Evolutionary conservation across 495 filamentous ascomycete species (phyloP).

Genomic region (Collariella sp.): DNA sequence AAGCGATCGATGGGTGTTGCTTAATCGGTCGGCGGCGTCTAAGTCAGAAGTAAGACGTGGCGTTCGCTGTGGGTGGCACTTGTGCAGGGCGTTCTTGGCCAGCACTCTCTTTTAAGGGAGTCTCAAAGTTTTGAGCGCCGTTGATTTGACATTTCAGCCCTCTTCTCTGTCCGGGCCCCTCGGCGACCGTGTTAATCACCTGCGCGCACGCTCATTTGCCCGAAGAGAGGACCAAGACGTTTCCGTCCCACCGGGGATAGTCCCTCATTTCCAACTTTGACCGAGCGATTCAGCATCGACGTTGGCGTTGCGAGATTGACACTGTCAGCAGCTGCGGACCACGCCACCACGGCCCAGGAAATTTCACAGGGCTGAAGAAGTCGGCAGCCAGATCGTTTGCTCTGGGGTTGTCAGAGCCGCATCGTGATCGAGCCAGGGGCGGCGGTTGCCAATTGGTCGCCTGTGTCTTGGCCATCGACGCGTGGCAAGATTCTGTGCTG

Average conservation of each 20-base stretch:
- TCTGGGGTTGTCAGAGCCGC: background rate
- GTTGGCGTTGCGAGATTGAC: background rate
- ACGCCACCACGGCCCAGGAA: too few species aligned
- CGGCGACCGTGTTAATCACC: background rate
- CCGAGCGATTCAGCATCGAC: background rate
- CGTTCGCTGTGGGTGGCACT: background rate
- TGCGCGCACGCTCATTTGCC: constrained; percentile 1
- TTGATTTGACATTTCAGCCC: background rate
- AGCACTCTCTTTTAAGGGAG: background rate
- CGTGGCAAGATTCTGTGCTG: too few species aligned
- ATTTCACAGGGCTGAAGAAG: constrained; percentile 1
- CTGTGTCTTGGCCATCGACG: background rate
- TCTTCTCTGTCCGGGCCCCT: background rate
- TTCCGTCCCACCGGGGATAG: background rate
- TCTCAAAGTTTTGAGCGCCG: background rate
- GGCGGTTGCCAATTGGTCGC: background rate
- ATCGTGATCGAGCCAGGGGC: background rate
- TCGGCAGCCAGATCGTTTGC: too few species aligned
- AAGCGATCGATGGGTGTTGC: background rate
- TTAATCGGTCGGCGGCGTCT: background rate
- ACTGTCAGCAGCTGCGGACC: background rate
- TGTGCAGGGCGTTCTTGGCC: background rate
- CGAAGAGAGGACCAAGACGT: background rate
- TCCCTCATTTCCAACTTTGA: background rate
- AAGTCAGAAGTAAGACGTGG: background rate